Conservation (phyloP, 1,284 basidiomycete species). For the Ceratobasidium theobromae region DNA sequence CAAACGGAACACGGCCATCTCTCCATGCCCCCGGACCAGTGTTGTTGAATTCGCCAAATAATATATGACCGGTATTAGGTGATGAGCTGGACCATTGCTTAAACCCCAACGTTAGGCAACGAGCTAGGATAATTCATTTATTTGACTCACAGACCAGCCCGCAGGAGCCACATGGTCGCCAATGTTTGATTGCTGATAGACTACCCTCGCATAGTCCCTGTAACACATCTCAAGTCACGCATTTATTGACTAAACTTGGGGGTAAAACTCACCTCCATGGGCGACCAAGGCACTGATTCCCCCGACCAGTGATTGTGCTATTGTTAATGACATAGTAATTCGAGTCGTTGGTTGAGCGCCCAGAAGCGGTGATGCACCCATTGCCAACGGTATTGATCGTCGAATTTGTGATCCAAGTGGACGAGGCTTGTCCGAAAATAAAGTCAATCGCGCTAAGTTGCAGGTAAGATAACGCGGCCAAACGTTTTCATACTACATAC, state of each 20-base stretch:
- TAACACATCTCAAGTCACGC: background rate
- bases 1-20: conserved; percentile 23
- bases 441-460: conserved; percentile 34
- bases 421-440: conserved; percentile 34
- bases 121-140: background rate
- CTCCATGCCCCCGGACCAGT: conserved; percentile 32
- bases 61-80: conserved; percentile 33
- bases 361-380: conserved; percentile 37
- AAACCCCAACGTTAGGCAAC: background rate
- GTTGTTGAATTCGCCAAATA: conserved; percentile 37
- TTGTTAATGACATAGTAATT: conserved; percentile 37
- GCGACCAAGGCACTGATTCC: conserved; percentile 26
- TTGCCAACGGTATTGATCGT: conserved; percentile 32
- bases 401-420: conserved; percentile 34
- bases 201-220: conserved; percentile 35
- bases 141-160: conserved; percentile 31
- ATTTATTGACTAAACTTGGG: background rate
- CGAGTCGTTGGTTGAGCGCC: conserved; percentile 30
- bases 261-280: conserved; percentile 21
- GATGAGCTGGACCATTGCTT: conserved; percentile 30
- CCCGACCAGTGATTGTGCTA: conserved; percentile 33
- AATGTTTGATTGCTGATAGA: conserved; percentile 35
- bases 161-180: conserved; percentile 32
- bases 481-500: background rate
- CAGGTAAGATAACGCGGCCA: background rate